Evolutionary conservation across 352 stramenopile species (phyloP).

Genomic region (Elongisporangium senticosum): DNA sequence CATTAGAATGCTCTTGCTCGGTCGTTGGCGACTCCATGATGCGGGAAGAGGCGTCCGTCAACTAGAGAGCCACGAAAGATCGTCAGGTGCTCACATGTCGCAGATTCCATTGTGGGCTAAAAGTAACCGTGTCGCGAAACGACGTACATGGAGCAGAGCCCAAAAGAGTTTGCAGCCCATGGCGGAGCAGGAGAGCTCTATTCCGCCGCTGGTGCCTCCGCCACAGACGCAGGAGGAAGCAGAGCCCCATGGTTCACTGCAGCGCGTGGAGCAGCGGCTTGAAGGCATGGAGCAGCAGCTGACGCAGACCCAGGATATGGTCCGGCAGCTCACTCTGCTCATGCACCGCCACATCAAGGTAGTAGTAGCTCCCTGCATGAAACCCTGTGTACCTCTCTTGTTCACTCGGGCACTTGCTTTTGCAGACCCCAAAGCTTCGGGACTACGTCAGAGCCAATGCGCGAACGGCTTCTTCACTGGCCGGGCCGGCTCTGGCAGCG

Average conservation of each 20-base stretch:
- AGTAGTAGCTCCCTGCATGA: background rate
- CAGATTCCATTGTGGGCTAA: background rate
- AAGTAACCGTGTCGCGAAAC: background rate
- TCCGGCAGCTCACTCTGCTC: constrained; percentile 35
- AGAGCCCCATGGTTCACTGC: constrained; percentile 7
- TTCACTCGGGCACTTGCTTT: background rate
- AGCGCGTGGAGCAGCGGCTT: constrained; percentile 36
- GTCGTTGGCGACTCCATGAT: background rate
- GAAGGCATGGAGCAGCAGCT: constrained; percentile 35
- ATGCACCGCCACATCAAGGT: constrained; percentile 53
- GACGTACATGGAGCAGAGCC: background rate
- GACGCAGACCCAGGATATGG: constrained; percentile 37
- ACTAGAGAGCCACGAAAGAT: background rate
- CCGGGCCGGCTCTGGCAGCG: background rate
- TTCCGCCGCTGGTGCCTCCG: no score
- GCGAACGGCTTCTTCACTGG: background rate
- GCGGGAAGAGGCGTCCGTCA: background rate
- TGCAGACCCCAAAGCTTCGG: background rate
- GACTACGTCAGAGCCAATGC: background rate
- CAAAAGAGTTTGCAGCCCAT: background rate
- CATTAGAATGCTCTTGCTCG: constrained; percentile 6
- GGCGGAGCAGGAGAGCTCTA: background rate
- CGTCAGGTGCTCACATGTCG: background rate
- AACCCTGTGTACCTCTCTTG: background rate
- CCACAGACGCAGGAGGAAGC: background rate